Conservation (phyloP, 257 asterid genomes). For the Rubia yunnanensis region DNA sequence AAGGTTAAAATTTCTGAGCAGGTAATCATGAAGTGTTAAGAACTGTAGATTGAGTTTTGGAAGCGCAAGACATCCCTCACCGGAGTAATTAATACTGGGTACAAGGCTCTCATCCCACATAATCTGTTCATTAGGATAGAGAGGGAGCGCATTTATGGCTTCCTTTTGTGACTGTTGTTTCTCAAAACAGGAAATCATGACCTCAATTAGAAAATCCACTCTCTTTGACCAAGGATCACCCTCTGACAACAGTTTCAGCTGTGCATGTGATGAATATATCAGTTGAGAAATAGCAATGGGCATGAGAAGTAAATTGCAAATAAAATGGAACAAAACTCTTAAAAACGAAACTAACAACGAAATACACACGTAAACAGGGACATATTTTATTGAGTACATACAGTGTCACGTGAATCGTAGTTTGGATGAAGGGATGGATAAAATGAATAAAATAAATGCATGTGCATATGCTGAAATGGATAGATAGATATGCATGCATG, state of each 20-base stretch:
- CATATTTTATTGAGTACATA: not conserved
- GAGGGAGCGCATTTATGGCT: slow-evolving; percentile 96
- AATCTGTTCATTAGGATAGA: slow-evolving; percentile 90
- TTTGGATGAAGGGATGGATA: not conserved
- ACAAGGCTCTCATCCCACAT: slow-evolving; percentile 99
- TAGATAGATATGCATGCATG: too few species aligned
- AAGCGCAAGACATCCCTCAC: slow-evolving; percentile 99
- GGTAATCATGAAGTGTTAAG: slow-evolving; percentile 92
- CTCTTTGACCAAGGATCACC: slow-evolving; percentile 91
- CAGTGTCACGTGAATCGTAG: not conserved
- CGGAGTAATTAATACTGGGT: slow-evolving; percentile 96
- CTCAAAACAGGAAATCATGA: slow-evolving; percentile 87
- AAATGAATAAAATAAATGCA: not conserved
- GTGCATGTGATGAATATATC: slow-evolving; percentile 16
- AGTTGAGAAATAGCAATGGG: slow-evolving; percentile 3
- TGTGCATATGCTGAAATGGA: not conserved
- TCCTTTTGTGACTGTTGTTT: slow-evolving; percentile 93
- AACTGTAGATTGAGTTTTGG: slow-evolving; percentile 96
- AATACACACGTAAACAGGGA: not conserved
- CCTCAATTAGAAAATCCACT: slow-evolving; percentile 89
- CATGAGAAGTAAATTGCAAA: not conserved
- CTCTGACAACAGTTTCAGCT: slow-evolving; percentile 80
- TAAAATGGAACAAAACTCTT: not conserved
- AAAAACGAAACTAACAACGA: not conserved
- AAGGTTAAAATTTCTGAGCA: slow-evolving; percentile 93